Percentiles rank a stretch among this genome's conserved stretches.
Evolutionary conservation across 1,284 basidiomycete genomes (phyloP).

Genomic region (Rhizoctonia solani): DNA sequence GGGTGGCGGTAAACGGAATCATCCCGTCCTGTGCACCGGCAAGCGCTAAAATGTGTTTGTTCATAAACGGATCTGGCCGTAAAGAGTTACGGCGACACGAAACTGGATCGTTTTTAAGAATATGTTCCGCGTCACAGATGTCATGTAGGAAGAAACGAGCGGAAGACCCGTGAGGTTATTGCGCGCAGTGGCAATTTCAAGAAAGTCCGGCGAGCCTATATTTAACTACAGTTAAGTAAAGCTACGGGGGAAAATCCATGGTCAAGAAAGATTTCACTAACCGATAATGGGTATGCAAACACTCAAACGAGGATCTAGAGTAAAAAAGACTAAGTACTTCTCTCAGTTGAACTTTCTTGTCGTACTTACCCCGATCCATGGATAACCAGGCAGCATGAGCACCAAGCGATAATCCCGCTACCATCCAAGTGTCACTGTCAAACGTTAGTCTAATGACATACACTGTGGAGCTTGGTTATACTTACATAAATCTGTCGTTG

Average conservation of each 20-base stretch:
- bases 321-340: background rate
- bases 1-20: conserved; percentile 3
- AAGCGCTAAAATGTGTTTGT: conserved; percentile 17
- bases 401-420: conserved; percentile 21
- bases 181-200: conserved; percentile 13
- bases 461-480: background rate
- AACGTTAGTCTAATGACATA: background rate
- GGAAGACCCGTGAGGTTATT: background rate
- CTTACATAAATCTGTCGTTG: conserved; percentile 17
- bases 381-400: conserved; percentile 29
- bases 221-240: background rate
- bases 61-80: background rate
- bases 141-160: conserved; percentile 5
- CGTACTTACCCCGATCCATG: conserved; percentile 25
- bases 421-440: conserved; percentile 19
- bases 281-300: conserved; percentile 24
- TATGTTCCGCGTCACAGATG: conserved; percentile 12
- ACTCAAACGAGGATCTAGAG: conserved; percentile 6
- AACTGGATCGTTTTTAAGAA: conserved; percentile 15
- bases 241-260: background rate
- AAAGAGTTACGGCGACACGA: background rate
- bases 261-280: background rate
- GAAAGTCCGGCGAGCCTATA: conserved; percentile 30
- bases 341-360: background rate
- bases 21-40: conserved; percentile 21